These are phyloP conservation scores for Conticribra weissflogii DNA, from an alignment of 108 stramenopile species.

Conservation along the genomic window DNA sequence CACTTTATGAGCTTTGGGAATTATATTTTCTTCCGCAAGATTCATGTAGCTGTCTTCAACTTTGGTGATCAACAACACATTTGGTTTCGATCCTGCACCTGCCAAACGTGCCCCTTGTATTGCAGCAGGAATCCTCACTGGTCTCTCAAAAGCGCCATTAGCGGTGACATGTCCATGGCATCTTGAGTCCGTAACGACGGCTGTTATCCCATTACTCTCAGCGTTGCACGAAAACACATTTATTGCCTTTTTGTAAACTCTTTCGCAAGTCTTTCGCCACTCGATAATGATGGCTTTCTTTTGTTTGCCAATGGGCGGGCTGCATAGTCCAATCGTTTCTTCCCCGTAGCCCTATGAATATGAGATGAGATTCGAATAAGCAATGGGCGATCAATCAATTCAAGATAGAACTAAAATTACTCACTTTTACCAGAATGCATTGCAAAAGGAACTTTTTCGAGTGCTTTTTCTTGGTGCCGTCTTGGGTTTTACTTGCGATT, in stretches of 20 bases:
- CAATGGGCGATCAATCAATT: too few relatives aligned
- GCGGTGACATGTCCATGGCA: conserved; percentile 86
- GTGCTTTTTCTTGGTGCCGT: conserved; percentile 13
- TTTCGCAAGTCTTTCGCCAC: conserved; percentile 79
- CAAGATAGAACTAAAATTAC: conserved; percentile 25
- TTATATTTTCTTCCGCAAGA: conserved; percentile 67
- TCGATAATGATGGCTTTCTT: conserved; percentile 46
- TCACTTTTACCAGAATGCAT: conserved; percentile 48
- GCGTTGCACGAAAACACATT: conserved; percentile 38
- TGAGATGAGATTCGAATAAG: too few relatives aligned
- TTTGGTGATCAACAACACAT: conserved; percentile 48
- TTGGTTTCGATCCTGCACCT: conserved; percentile 57
- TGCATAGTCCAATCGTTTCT: conserved; percentile 41
- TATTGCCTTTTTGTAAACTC: conserved; percentile 73
- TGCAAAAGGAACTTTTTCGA: conserved; percentile 34
- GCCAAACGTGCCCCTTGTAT: conserved; percentile 77
- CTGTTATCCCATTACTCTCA: conserved; percentile 64
- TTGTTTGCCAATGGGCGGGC: conserved; percentile 16
- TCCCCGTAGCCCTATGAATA: conserved; percentile 62
- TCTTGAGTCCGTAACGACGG: conserved; percentile 69
- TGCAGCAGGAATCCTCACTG: conserved; percentile 86
- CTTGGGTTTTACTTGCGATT: conserved; percentile 2
- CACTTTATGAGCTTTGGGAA: conserved; percentile 72
- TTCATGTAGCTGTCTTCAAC: conserved; percentile 72
- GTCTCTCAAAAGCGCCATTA: conserved; percentile 76